Percentiles rank a stretch among this genome's conserved stretches.
phyloP scores from a whole-genome alignment of 2,329 filamentous ascomycete genomes.

The Ophiocordyceps camponoti-saundersi region DNA sequence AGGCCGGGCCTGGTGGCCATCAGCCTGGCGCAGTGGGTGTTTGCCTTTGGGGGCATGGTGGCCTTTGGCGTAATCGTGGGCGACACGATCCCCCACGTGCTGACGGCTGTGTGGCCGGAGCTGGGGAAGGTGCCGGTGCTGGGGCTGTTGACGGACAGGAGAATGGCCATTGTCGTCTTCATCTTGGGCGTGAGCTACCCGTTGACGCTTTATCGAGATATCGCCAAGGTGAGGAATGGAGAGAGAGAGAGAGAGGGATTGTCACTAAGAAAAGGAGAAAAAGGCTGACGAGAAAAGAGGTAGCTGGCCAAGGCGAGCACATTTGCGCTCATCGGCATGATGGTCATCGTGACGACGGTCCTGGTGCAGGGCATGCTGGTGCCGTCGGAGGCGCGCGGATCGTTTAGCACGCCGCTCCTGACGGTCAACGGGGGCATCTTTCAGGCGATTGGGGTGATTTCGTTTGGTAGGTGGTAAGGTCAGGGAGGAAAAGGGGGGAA shows the following conservation, averaged over 20 bases:
- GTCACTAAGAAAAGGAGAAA: not conserved
- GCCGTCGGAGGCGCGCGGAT: constrained; percentile 53
- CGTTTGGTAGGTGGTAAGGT: constrained; percentile 57
- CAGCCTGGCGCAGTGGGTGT: constrained; percentile 82
- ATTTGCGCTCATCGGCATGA: constrained; percentile 82
- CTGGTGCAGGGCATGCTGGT: constrained; percentile 67
- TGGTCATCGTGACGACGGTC: constrained; percentile 75
- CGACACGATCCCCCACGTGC: constrained; percentile 84
- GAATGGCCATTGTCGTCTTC: constrained; percentile 76
- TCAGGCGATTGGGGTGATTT: constrained; percentile 94
- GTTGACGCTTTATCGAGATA: constrained; percentile 85
- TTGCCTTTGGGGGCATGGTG: constrained; percentile 97
- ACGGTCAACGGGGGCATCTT: constrained; percentile 80
- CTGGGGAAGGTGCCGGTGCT: constrained; percentile 58
- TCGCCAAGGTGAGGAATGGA: constrained; percentile 60
- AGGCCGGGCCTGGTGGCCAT: constrained; percentile 78
- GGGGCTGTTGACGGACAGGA: constrained; percentile 65
- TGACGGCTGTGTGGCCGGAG: constrained; percentile 66
- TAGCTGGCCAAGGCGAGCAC: constrained; percentile 93
- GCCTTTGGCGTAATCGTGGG: constrained; percentile 96
- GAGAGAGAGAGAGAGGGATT: not conserved
- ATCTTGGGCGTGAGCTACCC: constrained; percentile 77
- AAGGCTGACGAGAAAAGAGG: not conserved
- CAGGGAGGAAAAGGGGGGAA: not conserved
- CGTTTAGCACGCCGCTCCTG: constrained; percentile 51